These are phyloP conservation scores for Cucurbita pepo DNA, from an alignment of 306 rosid genomes.

Conservation along the genomic window DNA sequence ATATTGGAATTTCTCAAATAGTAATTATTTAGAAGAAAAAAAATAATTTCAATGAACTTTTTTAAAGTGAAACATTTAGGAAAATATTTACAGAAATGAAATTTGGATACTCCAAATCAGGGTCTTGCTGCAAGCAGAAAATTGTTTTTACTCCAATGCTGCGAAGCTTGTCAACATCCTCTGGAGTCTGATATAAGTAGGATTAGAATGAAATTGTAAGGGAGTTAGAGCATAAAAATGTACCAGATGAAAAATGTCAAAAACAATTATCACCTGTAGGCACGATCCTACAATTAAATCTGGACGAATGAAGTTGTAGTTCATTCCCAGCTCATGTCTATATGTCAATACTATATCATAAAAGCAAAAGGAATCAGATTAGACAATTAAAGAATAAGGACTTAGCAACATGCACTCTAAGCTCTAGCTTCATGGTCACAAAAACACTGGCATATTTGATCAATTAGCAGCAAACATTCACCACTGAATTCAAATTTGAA, in stretches of 20 bases:
- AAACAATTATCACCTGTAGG: slow-evolving; percentile 53
- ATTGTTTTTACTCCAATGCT: slow-evolving; percentile 82
- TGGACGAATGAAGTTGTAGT: slow-evolving; percentile 73
- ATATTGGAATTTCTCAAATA: not conserved
- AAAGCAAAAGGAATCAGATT: slow-evolving; percentile 14
- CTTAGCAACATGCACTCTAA: not conserved
- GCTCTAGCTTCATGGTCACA: not conserved
- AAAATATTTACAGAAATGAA: slow-evolving; percentile 22
- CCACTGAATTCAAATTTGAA: not conserved
- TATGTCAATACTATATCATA: slow-evolving; percentile 67
- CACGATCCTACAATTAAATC: slow-evolving; percentile 96
- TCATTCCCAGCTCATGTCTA: slow-evolving; percentile 88
- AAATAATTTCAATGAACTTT: not conserved
- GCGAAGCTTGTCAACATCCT: slow-evolving; percentile 81
- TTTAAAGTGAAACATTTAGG: not conserved
- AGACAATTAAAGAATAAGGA: not conserved
- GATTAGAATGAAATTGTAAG: slow-evolving; percentile 7
- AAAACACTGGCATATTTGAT: not conserved
- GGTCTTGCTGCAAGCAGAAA: slow-evolving; percentile 77
- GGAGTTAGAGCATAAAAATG: slow-evolving; percentile 7
- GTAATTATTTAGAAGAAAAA: not conserved
- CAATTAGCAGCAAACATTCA: not conserved
- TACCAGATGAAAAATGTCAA: not conserved
- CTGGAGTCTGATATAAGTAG: slow-evolving; percentile 43
- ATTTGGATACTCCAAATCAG: slow-evolving; percentile 89